A percentile compares a stretch with the other conserved stretches of the same genome.
These are phyloP conservation scores for Monilinia laxa DNA, from an alignment of 2,329 filamentous ascomycete species.

Conservation along the genomic window DNA sequence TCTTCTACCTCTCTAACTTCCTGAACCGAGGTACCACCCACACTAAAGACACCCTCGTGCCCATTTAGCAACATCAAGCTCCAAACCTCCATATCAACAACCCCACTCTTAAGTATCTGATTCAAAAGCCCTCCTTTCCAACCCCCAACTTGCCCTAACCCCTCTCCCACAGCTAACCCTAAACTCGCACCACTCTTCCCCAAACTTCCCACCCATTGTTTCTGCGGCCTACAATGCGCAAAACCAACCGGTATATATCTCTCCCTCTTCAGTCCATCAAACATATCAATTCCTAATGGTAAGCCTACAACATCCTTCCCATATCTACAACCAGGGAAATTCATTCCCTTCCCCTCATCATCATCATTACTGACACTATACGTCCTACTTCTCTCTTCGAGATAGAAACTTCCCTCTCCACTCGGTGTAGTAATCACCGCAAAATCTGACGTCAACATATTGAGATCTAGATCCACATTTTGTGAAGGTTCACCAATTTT, in stretches of 20 bases:
- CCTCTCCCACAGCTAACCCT: slow-evolving; percentile 28
- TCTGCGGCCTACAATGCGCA: slow-evolving; percentile 32
- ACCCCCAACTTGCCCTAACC: slow-evolving; percentile 12
- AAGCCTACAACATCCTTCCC: neutral
- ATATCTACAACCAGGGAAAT: slow-evolving; percentile 3
- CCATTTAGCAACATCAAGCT: slow-evolving; percentile 31
- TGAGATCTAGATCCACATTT: slow-evolving; percentile 31
- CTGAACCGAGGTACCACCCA: slow-evolving; percentile 28
- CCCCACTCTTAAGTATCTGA: slow-evolving; percentile 28
- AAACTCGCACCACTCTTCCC: slow-evolving; percentile 28
- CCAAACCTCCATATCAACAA: slow-evolving; percentile 30
- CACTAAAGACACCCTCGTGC: slow-evolving; percentile 31
- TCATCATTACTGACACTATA: slow-evolving; percentile 26
- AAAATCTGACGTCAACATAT: slow-evolving; percentile 33
- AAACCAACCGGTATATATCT: slow-evolving; percentile 26
- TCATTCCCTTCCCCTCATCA: slow-evolving; percentile 6
- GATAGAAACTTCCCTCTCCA: slow-evolving; percentile 25
- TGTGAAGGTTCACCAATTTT: slow-evolving; percentile 30
- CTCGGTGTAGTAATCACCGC: slow-evolving; percentile 30
- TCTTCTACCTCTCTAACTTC: slow-evolving; percentile 24
- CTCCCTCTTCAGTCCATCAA: slow-evolving; percentile 3
- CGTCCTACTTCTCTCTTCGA: slow-evolving; percentile 29
- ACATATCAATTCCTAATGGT: slow-evolving; percentile 3
- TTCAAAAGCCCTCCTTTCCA: slow-evolving; percentile 22
- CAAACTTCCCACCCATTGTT: slow-evolving; percentile 28